Base-by-base conservation (phyloP, 1,284 basidiomycete species). In the Naganishia sp. region DNA sequence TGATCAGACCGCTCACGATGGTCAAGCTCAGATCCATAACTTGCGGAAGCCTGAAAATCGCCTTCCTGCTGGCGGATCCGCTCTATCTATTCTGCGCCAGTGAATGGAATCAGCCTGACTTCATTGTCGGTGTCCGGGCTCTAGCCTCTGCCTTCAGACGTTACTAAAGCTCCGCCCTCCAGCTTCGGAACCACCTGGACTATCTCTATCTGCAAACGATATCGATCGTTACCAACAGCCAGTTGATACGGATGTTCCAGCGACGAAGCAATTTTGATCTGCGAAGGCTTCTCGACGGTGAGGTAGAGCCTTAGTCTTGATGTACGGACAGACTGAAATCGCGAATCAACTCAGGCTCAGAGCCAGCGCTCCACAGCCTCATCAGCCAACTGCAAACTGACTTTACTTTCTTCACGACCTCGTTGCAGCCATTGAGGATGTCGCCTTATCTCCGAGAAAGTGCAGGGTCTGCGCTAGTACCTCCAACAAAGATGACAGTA, bases 171-270 rank as follows among this genome's bases (percentile, higher is more conserved):
- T 28, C 28, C 52, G 57, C 18, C 67, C 63, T 76, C 85, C 86
- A 96, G 94, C 88, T 90, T 70, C 87, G 94, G 54, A 86, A 87
- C 53, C 95, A 98, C 81, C 85, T 99, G 70, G 94, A 98, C 76
- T 94, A 95, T 78, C 83, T 99, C 10, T 89, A 99, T 76, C 82
- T 95, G 3, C 94, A 96, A 79, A 90, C 98, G 57, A 79, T 97
- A 54, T 94, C 90, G 70, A 87, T 97, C 31, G 87, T 98, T 41
- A 90, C 93, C 0, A 88, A 86, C 1, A 83, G 88, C 9, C 94
- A 97, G 76, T 83, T 99, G 5, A 84, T 85, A 35, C 84, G 87
- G 46, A 90, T 95, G 70, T 98, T 99, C 73, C 88, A 91, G 72
- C 84, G 90, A 56, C 84, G 92, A 57, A 89, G 87, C 53, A 97